Evolutionary conservation across 768 basidiomycete genomes (phyloP).

Genomic region (Amanita inopinata): DNA sequence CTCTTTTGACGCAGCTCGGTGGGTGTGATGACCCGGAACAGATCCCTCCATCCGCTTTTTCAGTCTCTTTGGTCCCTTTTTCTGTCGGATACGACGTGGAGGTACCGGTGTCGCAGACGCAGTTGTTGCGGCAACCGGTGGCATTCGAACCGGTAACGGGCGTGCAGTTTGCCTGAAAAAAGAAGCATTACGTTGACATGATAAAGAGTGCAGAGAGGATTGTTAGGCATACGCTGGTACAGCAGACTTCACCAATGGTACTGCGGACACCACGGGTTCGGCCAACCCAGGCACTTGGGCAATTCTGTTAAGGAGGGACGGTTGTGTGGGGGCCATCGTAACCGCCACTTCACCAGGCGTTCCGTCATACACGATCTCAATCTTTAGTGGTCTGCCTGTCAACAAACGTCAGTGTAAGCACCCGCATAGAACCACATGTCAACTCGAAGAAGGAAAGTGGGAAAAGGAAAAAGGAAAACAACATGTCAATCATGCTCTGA

Average conservation of each 20-base stretch:
- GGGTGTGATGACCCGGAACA: not conserved
- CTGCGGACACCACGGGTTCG: constrained; percentile 9
- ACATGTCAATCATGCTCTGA: too few relatives aligned
- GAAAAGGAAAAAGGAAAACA: constrained; percentile 1
- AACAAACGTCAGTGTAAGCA: not conserved
- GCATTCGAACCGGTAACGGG: not conserved
- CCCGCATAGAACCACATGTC: too few relatives aligned
- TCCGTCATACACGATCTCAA: constrained; percentile 44
- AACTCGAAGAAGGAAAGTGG: not conserved
- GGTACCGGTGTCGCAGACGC: constrained; percentile 19
- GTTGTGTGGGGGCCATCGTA: constrained; percentile 11
- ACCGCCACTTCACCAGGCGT: constrained; percentile 16
- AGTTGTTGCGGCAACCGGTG: constrained; percentile 8
- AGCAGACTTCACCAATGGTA: constrained; percentile 7
- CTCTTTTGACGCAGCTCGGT: constrained; percentile 28
- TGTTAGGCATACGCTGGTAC: not conserved
- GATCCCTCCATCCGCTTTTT: constrained; percentile 34
- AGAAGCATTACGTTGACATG: not conserved
- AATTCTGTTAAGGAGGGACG: constrained; percentile 23
- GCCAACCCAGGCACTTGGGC: constrained; percentile 13
- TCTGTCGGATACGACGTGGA: constrained; percentile 36
- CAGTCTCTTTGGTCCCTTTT: constrained; percentile 68
- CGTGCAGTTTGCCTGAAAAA: constrained; percentile 7
- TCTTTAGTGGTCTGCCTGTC: constrained; percentile 57
- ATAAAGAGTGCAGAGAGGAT: not conserved